phyloP scores from a whole-genome alignment of 2,329 filamentous ascomycete genomes.

The Orbilia ellipsospora region DNA sequence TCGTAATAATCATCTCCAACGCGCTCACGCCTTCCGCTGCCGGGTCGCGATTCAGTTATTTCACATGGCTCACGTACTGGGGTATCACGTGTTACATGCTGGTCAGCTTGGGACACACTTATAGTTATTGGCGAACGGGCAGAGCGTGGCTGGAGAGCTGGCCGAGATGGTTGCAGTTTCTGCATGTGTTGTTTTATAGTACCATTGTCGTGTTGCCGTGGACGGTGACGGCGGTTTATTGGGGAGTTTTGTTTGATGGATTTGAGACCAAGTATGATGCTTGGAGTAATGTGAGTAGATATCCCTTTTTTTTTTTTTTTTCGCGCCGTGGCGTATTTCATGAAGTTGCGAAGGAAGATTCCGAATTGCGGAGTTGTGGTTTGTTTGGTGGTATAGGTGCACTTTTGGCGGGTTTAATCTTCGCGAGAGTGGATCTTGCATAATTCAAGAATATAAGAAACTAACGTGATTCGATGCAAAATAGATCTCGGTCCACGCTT shows the following conservation, averaged over 20 bases:
- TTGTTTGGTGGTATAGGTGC: neutral
- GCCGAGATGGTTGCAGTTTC: conserved; percentile 72
- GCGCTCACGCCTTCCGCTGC: conserved; percentile 69
- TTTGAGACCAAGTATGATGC: conserved; percentile 67
- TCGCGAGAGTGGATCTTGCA: no score
- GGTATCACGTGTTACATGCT: conserved; percentile 81
- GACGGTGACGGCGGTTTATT: conserved; percentile 77
- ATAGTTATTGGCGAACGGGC: conserved; percentile 70
- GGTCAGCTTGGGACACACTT: conserved; percentile 70
- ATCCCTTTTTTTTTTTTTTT: conserved; percentile 14
- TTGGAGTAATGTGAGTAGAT: conserved; percentile 66
- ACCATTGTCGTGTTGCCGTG: conserved; percentile 73
- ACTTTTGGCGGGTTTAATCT: neutral
- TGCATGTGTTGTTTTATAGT: conserved; percentile 74
- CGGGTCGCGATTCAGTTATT: conserved; percentile 77
- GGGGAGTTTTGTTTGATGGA: conserved; percentile 70
- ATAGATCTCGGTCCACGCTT: conserved; percentile 75
- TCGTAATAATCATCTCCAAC: conserved; percentile 75
- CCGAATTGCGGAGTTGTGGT: conserved; percentile 2
- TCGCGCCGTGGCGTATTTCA: neutral
- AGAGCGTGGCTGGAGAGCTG: conserved; percentile 68
- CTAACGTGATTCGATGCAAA: conserved; percentile 30
- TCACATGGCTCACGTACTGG: conserved; percentile 85
- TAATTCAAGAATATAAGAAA: neutral
- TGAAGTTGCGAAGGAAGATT: no score